Percentiles rank a stretch among this genome's conserved stretches.
phyloP scores from a whole-genome alignment of 2,329 filamentous ascomycete species.

The Aspergillus quadricinctus region DNA sequence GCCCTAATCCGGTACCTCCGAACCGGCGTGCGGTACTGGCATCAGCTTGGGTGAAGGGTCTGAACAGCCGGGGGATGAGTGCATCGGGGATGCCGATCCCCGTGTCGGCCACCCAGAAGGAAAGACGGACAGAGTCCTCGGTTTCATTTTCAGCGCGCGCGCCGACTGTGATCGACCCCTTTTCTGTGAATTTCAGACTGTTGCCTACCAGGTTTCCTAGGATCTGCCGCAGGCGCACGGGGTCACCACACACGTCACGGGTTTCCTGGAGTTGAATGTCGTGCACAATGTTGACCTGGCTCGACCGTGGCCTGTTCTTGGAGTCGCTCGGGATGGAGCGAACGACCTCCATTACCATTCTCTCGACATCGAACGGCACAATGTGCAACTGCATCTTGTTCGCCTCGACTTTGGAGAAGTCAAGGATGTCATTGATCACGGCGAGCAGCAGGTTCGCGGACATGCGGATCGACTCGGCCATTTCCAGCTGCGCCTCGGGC shows the following conservation, averaged over 20 bases:
- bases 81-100: conserved; percentile 80
- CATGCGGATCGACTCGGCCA: conserved; percentile 61
- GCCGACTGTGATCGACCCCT: conserved; percentile 78
- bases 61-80: conserved; percentile 79
- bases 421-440: conserved; percentile 86
- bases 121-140: conserved; percentile 65
- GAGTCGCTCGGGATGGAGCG: conserved; percentile 55
- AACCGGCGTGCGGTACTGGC: conserved; percentile 86
- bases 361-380: conserved; percentile 71
- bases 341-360: conserved; percentile 62
- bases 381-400: conserved; percentile 85
- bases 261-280: too few species aligned
- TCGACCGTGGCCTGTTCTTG: conserved; percentile 61
- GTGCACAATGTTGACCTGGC: conserved; percentile 37
- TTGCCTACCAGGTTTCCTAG: conserved; percentile 79
- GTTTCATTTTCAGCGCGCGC: conserved; percentile 69
- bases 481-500: conserved; percentile 56
- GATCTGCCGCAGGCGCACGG: conserved; percentile 77
- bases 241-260: conserved; percentile 60
- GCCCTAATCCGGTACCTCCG: conserved; percentile 81
- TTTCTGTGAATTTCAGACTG: conserved; percentile 88
- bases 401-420: conserved; percentile 83
- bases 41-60: conserved; percentile 90
- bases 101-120: conserved; percentile 82
- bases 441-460: conserved; percentile 72